Conservation (phyloP, 179 eudicot genomes). For the Carnegiea gigantea region DNA sequence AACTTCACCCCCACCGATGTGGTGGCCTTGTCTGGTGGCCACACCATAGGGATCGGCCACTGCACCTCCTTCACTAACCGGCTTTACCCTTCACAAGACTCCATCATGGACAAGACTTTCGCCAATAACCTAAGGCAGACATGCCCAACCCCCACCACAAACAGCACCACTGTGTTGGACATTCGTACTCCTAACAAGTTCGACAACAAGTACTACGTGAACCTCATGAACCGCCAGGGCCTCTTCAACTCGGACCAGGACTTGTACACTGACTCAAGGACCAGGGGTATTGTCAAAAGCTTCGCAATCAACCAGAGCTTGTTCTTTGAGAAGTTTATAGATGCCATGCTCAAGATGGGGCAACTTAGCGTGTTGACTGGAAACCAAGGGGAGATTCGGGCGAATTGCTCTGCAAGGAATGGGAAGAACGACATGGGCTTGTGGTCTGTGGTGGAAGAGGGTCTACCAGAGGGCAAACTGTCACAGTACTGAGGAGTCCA, state of each 20-base stretch:
- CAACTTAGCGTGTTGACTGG: neutral
- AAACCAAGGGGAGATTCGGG: conserved; percentile 2
- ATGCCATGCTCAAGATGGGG: neutral
- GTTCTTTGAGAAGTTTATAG: neutral
- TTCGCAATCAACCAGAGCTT: neutral
- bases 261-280: neutral
- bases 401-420: conserved; percentile 3
- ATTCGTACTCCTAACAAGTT: conserved; percentile 1
- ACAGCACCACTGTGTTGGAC: neutral
- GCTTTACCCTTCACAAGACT: neutral
- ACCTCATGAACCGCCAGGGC: neutral
- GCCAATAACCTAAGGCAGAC: neutral
- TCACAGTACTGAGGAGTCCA: neutral
- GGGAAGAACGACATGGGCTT: neutral
- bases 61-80: conserved; percentile 8
- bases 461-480: neutral
- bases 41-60: conserved; percentile 1
- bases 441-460: neutral
- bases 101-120: neutral
- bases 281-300: neutral
- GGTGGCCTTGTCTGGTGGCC: conserved; percentile 10
- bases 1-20: neutral
- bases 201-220: conserved; percentile 4
- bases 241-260: neutral
- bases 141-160: neutral